phyloP scores from a whole-genome alignment of 1,284 basidiomycete species.

The Pyrrhoderma noxium region DNA sequence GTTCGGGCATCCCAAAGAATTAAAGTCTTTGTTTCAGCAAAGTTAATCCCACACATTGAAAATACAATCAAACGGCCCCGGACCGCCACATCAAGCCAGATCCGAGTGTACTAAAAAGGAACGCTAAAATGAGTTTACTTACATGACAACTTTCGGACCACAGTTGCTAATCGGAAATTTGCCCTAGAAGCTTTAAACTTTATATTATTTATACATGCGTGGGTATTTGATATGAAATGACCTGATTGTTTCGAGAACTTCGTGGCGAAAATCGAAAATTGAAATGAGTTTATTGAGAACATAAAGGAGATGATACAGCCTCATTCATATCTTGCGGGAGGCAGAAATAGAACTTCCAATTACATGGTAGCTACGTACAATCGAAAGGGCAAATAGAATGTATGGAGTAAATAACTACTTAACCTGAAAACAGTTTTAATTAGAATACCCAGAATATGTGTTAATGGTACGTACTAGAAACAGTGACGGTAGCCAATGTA shows the following conservation, averaged over 20 bases:
- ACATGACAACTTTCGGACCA: no score
- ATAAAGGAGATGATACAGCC: conserved; percentile 13
- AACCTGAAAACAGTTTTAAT: conserved; percentile 1
- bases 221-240: no score
- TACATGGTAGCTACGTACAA: conserved; percentile 13
- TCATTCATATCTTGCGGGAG: conserved; percentile 6
- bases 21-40: no score
- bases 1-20: no score
- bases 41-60: no score
- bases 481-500: conserved; percentile 24
- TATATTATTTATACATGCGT: no score
- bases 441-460: conserved; percentile 12
- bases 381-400: background rate
- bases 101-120: no score
- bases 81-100: no score
- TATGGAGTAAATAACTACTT: background rate
- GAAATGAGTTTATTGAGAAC: background rate
- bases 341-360: conserved; percentile 4
- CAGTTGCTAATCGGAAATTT: no score
- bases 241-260: conserved; percentile 1
- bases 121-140: no score
- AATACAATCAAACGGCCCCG: no score
- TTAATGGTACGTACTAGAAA: background rate
- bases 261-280: background rate
- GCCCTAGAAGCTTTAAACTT: no score